Conservation (phyloP, 345 rosid species). For the Ceriops tagal region DNA sequence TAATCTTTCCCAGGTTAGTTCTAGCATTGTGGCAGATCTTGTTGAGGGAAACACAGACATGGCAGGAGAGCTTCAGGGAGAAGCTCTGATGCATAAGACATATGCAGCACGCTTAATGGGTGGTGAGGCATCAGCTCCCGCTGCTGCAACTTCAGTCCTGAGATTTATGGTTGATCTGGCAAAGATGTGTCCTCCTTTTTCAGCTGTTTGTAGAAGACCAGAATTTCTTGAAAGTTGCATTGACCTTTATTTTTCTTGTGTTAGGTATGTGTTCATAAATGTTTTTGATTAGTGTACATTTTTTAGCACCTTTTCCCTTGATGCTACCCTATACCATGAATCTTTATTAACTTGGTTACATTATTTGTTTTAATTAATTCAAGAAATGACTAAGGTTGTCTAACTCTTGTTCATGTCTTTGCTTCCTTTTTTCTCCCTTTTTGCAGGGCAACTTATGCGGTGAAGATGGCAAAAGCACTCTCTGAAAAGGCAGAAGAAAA, state of each 20-base stretch:
- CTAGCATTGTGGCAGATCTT: constrained; percentile 90
- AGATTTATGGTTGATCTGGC: constrained; percentile 99
- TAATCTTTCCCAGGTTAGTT: constrained; percentile 79
- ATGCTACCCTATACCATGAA: constrained; percentile 2
- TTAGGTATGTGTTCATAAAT: constrained; percentile 59
- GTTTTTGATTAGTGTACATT: constrained; percentile 7
- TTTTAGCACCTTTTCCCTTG: constrained; percentile 2
- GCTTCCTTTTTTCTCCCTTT: constrained; percentile 1
- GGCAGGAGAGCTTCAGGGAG: constrained; percentile 99
- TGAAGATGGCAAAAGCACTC: constrained; percentile 77
- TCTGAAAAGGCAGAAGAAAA: constrained; percentile 75
- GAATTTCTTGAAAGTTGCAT: constrained; percentile 91
- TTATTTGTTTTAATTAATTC: too few relatives aligned
- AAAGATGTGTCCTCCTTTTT: constrained; percentile 93
- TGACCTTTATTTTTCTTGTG: constrained; percentile 93
- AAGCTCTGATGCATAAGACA: constrained; percentile 99
- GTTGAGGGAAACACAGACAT: constrained; percentile 83
- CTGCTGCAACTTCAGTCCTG: constrained; percentile 91
- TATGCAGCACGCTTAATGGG: constrained; percentile 99
- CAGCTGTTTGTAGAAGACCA: constrained; percentile 84
- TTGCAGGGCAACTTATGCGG: constrained; percentile 85
- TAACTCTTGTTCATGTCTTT: too few relatives aligned
- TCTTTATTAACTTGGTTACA: not conserved
- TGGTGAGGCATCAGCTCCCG: constrained; percentile 99
- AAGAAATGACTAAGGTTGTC: too few relatives aligned